These are phyloP conservation scores for Annona squamosa DNA, from an alignment of 164 flowering plant genomes.

Conservation along the genomic window DNA sequence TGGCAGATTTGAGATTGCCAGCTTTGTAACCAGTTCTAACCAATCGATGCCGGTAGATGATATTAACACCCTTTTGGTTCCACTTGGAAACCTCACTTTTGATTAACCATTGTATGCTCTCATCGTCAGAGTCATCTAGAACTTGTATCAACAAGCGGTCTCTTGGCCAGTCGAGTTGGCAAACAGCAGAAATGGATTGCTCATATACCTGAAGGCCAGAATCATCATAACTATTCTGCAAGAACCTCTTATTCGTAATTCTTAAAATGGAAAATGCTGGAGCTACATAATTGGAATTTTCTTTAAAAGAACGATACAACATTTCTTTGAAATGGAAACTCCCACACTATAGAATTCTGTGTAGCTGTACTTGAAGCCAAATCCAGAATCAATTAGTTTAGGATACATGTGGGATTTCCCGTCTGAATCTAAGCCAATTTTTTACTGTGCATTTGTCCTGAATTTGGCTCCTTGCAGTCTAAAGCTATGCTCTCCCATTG, in stretches of 20 bases:
- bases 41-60: constrained; percentile 63
- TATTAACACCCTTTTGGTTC: constrained; percentile 56
- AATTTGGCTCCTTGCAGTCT: background rate
- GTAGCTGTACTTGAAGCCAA: background rate
- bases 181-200: constrained; percentile 72
- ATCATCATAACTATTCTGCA: background rate
- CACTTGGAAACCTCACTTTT: constrained; percentile 58
- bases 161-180: constrained; percentile 76
- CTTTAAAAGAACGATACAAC: background rate
- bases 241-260: background rate
- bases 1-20: constrained; percentile 71
- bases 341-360: background rate
- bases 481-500: background rate
- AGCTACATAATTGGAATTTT: background rate
- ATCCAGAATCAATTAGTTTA: background rate
- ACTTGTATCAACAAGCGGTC: constrained; percentile 59
- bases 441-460: background rate
- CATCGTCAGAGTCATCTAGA: constrained; percentile 72
- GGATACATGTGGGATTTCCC: background rate
- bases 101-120: constrained; percentile 51
- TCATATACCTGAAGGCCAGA: constrained; percentile 52
- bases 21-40: constrained; percentile 72
- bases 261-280: background rate
- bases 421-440: background rate
- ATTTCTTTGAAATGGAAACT: background rate